Evolutionary conservation across 2,329 filamentous ascomycete species (phyloP).

Genomic region (Ophiocordyceps robertsii): DNA sequence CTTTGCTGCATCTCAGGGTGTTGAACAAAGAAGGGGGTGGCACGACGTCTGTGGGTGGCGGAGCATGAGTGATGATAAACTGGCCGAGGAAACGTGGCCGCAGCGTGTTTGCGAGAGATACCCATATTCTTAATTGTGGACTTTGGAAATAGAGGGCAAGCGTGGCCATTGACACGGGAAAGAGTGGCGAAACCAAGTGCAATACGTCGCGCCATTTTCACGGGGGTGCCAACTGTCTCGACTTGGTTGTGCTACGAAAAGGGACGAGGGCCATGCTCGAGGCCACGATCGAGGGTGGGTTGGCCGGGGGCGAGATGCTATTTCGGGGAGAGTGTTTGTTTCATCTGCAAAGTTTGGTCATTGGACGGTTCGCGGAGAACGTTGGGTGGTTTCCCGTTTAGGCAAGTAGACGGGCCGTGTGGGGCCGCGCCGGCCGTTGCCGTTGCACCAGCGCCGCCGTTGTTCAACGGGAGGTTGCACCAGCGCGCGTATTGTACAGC

Average conservation of each 20-base stretch:
- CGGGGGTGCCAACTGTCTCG: too few relatives aligned
- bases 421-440: neutral
- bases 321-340: too few relatives aligned
- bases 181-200: too few relatives aligned
- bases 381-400: neutral
- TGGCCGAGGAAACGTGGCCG: neutral
- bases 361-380: too few relatives aligned
- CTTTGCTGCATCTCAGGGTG: neutral
- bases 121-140: constrained; percentile 4
- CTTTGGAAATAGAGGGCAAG: constrained; percentile 4
- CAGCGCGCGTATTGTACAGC: neutral
- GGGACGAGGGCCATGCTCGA: too few relatives aligned
- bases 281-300: too few relatives aligned
- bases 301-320: too few relatives aligned
- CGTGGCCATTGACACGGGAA: neutral
- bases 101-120: constrained; percentile 4
- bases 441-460: neutral
- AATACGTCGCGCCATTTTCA: too few relatives aligned
- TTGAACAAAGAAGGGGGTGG: neutral
- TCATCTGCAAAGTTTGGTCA: too few relatives aligned
- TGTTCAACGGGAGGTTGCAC: too few relatives aligned
- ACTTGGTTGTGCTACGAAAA: too few relatives aligned
- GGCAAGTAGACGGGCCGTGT: neutral
- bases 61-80: constrained; percentile 1
- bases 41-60: neutral